Percentiles rank a stretch among this genome's conserved stretches.
Conservation (phyloP, 2,329 filamentous ascomycete genomes). For the Colletotrichum chrysophilum region DNA sequence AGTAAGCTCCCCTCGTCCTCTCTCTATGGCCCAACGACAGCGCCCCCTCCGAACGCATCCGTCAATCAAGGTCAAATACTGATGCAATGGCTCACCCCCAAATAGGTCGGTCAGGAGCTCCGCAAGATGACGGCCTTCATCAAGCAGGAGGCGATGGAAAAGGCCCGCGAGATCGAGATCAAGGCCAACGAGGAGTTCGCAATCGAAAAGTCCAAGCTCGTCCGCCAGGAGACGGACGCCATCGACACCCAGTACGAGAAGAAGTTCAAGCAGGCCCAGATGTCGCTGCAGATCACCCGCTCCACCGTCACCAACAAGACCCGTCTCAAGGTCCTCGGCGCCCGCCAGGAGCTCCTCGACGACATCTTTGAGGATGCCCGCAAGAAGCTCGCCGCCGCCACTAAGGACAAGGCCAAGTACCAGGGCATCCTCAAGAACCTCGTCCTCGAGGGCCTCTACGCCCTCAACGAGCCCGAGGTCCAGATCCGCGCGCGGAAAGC, state of each 20-base stretch:
- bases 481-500: slow-evolving; percentile 77
- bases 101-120: slow-evolving; percentile 93
- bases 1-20: slow-evolving; percentile 15
- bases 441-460: slow-evolving; percentile 89
- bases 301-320: slow-evolving; percentile 97
- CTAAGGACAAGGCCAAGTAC: slow-evolving; percentile 78
- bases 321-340: slow-evolving; percentile 83
- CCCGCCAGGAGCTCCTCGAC: slow-evolving; percentile 90
- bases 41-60: not conserved
- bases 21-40: not conserved
- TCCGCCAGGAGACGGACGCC: slow-evolving; percentile 89
- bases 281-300: slow-evolving; percentile 98
- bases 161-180: slow-evolving; percentile 95
- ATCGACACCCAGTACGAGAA: slow-evolving; percentile 96
- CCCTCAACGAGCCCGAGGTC: slow-evolving; percentile 81
- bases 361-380: slow-evolving; percentile 83
- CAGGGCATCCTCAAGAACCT: slow-evolving; percentile 77
- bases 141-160: slow-evolving; percentile 96
- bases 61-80: not conserved
- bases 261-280: slow-evolving; percentile 98
- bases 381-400: slow-evolving; percentile 69
- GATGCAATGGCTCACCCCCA: not conserved
- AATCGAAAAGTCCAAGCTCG: slow-evolving; percentile 98
- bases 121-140: slow-evolving; percentile 99
- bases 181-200: slow-evolving; percentile 99